Conservation (phyloP, 495 filamentous ascomycete species). For the Penicillium coffeae region DNA sequence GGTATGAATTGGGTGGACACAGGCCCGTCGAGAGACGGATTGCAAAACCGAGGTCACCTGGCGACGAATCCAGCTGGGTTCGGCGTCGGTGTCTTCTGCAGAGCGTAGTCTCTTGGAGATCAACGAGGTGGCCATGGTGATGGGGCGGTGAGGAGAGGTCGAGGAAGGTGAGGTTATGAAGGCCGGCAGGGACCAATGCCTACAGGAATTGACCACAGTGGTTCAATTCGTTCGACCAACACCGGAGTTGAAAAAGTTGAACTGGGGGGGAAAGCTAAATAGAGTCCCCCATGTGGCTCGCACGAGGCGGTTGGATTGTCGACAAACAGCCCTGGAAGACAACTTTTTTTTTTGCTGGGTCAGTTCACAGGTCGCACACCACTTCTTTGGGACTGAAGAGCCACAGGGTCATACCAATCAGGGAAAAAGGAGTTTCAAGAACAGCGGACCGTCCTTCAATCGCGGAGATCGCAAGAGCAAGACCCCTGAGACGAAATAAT, state of each 20-base stretch:
- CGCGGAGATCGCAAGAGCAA: conserved; percentile 13
- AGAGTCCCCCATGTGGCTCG: conserved; percentile 20
- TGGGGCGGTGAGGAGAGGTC: conserved; percentile 31
- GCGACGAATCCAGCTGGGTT: conserved; percentile 64
- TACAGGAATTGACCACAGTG: conserved; percentile 22
- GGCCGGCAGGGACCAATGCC: conserved; percentile 34
- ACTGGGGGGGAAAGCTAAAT: conserved; percentile 9
- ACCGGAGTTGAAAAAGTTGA: conserved; percentile 5
- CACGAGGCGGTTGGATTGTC: conserved; percentile 17
- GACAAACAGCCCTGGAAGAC: conserved; percentile 6
- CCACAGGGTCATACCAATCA: conserved; percentile 1
- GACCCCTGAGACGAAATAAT: conserved; percentile 32
- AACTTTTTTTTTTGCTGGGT: conserved; percentile 10
- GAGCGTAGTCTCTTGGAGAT: conserved; percentile 36
- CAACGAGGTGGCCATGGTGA: conserved; percentile 41
- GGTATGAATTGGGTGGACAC: conserved; percentile 90
- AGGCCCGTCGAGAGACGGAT: conserved; percentile 74
- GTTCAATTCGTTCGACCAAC: conserved; percentile 12
- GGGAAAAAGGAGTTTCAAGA: conserved; percentile 1
- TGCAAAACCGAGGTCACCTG: conserved; percentile 72
- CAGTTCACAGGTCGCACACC: background rate
- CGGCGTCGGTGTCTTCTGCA: conserved; percentile 26
- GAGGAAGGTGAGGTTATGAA: conserved; percentile 19
- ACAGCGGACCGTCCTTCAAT: conserved; percentile 3
- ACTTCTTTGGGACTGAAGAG: background rate